Conservation (phyloP, 139 green algal genomes). For the Tetraselmis striata region DNA sequence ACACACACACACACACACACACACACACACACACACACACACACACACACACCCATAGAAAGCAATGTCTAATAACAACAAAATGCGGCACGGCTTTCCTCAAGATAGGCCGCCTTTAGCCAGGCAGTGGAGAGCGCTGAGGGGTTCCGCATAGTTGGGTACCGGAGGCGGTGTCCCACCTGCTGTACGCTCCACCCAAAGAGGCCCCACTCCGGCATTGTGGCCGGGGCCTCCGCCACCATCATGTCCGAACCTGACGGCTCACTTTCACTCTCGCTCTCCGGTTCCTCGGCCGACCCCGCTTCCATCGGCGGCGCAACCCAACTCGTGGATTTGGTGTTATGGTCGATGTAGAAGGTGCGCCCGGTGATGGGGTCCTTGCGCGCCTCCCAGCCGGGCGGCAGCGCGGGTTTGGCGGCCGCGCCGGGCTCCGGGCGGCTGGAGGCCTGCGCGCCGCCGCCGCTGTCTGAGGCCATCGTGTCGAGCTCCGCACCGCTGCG, state of each 20-base stretch:
- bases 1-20: too few relatives aligned
- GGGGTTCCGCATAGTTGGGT: too few relatives aligned
- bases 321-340: conserved; percentile 82
- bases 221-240: not conserved
- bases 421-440: not conserved
- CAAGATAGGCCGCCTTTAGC: too few relatives aligned
- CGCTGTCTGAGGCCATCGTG: not conserved
- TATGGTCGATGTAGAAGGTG: conserved; percentile 94
- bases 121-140: too few relatives aligned
- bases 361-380: conserved; percentile 63
- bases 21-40: too few relatives aligned
- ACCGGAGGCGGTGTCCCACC: too few relatives aligned
- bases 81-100: too few relatives aligned
- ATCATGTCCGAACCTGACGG: not conserved
- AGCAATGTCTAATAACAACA: too few relatives aligned
- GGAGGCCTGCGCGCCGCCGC: not conserved
- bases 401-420: conserved; percentile 16
- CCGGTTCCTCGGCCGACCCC: not conserved
- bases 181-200: not conserved
- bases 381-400: conserved; percentile 81
- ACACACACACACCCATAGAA: too few relatives aligned
- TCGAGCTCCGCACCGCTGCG: not conserved
- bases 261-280: not conserved
- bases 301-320: conserved; percentile 28
- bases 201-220: not conserved